Conservation (phyloP, 2,329 filamentous ascomycete genomes). For the Passalora sequoiae region DNA sequence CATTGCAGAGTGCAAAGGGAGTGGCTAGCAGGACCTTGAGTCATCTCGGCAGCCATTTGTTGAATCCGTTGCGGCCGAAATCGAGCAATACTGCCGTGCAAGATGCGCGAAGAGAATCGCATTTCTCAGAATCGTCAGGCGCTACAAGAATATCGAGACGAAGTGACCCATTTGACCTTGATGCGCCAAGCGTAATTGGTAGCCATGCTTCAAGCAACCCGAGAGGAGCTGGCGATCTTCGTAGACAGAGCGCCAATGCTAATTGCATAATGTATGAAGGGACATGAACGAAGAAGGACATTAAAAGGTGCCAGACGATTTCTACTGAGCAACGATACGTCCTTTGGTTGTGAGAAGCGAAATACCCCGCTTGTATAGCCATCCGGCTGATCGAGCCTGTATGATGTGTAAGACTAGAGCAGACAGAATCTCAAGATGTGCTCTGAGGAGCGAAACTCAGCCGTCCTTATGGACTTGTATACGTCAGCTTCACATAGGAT, state of each 20-base stretch:
- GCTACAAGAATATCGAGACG: constrained; percentile 11
- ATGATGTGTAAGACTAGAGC: no score
- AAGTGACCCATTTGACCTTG: constrained; percentile 24
- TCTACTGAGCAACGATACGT: no score
- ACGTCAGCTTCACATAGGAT: no score
- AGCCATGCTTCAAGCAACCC: constrained; percentile 1
- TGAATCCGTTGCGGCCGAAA: constrained; percentile 12
- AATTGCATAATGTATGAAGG: constrained; percentile 7
- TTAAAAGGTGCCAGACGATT: no score
- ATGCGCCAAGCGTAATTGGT: constrained; percentile 11
- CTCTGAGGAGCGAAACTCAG: no score
- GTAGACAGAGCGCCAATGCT: neutral
- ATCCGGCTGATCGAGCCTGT: no score
- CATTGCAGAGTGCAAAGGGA: constrained; percentile 16
- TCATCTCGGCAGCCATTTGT: constrained; percentile 11
- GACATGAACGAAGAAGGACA: neutral
- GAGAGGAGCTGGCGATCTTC: neutral
- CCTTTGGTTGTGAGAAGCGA: no score
- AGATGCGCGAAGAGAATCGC: constrained; percentile 5
- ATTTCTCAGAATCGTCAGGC: constrained; percentile 13
- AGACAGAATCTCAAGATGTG: no score
- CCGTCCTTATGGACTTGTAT: no score
- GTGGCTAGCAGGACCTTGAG: constrained; percentile 18
- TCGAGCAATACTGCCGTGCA: constrained; percentile 5
- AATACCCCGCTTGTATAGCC: no score